A percentile compares a stretch with the other conserved stretches of the same genome.
These are phyloP conservation scores for Atkinsonella texensis DNA, from an alignment of 2,329 filamentous ascomycete species.

Conservation along the genomic window DNA sequence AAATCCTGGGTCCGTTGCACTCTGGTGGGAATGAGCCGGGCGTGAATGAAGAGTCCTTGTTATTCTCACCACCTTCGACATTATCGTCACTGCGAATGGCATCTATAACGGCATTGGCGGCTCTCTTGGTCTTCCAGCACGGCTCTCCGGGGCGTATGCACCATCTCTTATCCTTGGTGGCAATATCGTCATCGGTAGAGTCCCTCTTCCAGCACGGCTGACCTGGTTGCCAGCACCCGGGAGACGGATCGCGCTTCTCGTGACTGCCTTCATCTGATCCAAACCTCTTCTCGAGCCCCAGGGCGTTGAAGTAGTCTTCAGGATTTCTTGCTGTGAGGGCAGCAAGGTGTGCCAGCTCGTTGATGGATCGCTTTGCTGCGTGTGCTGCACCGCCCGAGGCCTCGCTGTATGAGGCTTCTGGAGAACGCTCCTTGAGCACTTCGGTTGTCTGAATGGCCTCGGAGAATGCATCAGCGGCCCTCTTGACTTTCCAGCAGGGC, in stretches of 20 bases:
- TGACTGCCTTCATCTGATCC: slow-evolving; percentile 8
- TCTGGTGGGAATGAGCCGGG: slow-evolving; percentile 16
- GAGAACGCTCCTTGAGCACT: slow-evolving; percentile 15
- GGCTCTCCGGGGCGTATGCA: neutral
- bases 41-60: slow-evolving; percentile 14
- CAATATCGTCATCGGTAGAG: neutral
- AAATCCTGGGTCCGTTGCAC: slow-evolving; percentile 4
- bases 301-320: slow-evolving; percentile 19
- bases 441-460: slow-evolving; percentile 14
- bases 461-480: slow-evolving; percentile 12
- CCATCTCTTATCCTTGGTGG: slow-evolving; percentile 17
- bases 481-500: slow-evolving; percentile 15
- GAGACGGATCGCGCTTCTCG: slow-evolving; percentile 13
- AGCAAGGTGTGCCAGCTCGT: slow-evolving; percentile 26
- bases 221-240: slow-evolving; percentile 24
- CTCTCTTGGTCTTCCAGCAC: slow-evolving; percentile 28
- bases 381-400: slow-evolving; percentile 24
- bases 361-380: slow-evolving; percentile 25
- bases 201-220: slow-evolving; percentile 27
- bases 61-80: slow-evolving; percentile 9
- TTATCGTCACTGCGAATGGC: slow-evolving; percentile 11
- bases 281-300: slow-evolving; percentile 18
- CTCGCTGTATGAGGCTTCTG: slow-evolving; percentile 18
- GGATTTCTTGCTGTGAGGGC: slow-evolving; percentile 20
- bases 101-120: slow-evolving; percentile 23